Conservation (phyloP, 352 stramenopile genomes). For the Aphanomyces stellatus region DNA sequence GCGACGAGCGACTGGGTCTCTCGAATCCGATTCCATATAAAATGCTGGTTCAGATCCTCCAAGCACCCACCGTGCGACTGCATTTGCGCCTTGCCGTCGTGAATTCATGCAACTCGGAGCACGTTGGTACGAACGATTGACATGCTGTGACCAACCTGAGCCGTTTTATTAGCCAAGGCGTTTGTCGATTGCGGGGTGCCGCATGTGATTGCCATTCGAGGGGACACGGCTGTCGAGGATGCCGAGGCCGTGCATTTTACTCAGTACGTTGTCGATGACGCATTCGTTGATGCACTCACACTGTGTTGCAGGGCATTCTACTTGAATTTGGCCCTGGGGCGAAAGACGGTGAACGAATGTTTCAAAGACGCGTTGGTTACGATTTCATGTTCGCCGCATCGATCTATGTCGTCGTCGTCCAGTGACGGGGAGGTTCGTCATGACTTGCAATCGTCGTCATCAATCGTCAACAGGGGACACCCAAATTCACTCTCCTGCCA, state of each 20-base stretch:
- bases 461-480: not conserved
- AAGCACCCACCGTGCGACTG: not conserved
- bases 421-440: too few species aligned
- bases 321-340: constrained; percentile 2
- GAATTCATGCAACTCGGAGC: constrained; percentile 1
- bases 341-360: not conserved
- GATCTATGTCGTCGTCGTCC: not conserved
- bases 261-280: not conserved
- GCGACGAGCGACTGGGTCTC: constrained; percentile 22
- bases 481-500: not conserved
- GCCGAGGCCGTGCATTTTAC: constrained; percentile 2
- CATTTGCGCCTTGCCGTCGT: not conserved
- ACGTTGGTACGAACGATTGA: constrained; percentile 1
- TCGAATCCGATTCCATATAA: not conserved
- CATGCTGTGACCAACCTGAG: too few species aligned
- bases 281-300: not conserved
- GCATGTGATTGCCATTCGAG: constrained; percentile 4
- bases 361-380: not conserved
- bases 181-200: constrained; percentile 8
- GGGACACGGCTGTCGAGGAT: not conserved
- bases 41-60: not conserved
- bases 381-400: not conserved
- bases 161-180: not conserved
- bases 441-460: not conserved
- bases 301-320: constrained; percentile 1